Conservation (phyloP, 139 green algal genomes). For the Micromonas commoda region DNA sequence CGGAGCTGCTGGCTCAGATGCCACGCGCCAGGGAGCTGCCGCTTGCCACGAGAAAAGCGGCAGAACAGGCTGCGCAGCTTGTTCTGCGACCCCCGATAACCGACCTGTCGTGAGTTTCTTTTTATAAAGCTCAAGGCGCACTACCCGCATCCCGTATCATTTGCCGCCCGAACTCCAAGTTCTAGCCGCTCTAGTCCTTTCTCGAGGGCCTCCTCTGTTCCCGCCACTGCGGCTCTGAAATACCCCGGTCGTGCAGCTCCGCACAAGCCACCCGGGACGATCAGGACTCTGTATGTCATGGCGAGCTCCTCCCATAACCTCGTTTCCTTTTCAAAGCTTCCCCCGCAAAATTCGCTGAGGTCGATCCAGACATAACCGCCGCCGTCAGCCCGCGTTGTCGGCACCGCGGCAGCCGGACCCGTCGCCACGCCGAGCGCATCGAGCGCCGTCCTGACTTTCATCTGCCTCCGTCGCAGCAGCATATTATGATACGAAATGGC, state of each 20-base stretch:
- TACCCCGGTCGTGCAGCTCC: too few species aligned
- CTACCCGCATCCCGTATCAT: neutral
- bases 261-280: too few species aligned
- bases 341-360: too few species aligned
- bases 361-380: too few species aligned
- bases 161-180: neutral
- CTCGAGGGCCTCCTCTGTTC: too few species aligned
- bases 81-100: conserved; percentile 15
- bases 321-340: too few species aligned
- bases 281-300: too few species aligned
- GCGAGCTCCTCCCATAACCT: too few species aligned
- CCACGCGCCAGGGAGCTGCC: neutral
- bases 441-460: neutral
- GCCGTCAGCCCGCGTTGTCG: too few species aligned
- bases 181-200: too few species aligned
- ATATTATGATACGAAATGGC: neutral
- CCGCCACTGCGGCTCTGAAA: too few species aligned
- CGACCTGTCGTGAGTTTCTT: conserved; percentile 1
- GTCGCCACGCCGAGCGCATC: neutral
- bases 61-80: neutral
- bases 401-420: too few species aligned
- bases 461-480: neutral
- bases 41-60: neutral
- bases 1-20: conserved; percentile 22
- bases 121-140: neutral